Conservation (phyloP, 139 green algal genomes). For the Chlamydomonas schloesseri region DNA sequence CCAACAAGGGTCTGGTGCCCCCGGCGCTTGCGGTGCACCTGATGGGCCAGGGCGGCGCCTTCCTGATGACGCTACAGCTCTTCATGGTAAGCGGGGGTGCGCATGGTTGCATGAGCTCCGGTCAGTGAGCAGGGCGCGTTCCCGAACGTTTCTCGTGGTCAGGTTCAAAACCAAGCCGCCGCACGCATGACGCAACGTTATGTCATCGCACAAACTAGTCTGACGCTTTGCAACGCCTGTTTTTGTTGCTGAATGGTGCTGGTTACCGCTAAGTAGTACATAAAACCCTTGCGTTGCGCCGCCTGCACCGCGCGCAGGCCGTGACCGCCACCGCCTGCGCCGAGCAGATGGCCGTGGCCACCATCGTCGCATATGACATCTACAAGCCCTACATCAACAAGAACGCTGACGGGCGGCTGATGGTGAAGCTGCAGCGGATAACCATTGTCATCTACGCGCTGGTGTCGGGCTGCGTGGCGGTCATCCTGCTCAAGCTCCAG, state of each 20-base stretch:
- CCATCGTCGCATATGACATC: conserved; percentile 87
- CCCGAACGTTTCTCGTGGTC: too few species aligned
- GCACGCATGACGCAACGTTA: too few species aligned
- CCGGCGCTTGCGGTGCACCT: conserved; percentile 85
- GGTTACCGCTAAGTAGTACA: too few species aligned
- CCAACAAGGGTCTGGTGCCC: conserved; percentile 85
- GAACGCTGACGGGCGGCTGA: conserved; percentile 82
- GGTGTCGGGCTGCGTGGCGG: conserved; percentile 83
- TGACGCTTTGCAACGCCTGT: too few species aligned
- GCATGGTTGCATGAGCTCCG: too few species aligned
- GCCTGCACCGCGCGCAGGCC: conserved; percentile 27
- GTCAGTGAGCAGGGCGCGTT: neutral
- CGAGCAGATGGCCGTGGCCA: conserved; percentile 92
- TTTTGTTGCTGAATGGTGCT: too few species aligned
- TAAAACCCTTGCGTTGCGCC: neutral
- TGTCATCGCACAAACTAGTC: too few species aligned
- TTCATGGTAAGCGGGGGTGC: conserved; percentile 59
- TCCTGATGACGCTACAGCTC: conserved; percentile 85
- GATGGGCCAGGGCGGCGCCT: conserved; percentile 86
- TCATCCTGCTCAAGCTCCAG: conserved; percentile 85
- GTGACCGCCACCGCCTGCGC: conserved; percentile 89
- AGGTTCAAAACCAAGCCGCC: too few species aligned
- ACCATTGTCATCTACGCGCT: conserved; percentile 72
- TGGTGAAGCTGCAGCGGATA: conserved; percentile 63
- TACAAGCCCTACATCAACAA: conserved; percentile 82